Evolutionary conservation across 495 filamentous ascomycete genomes (phyloP).

Genomic region (Penicillium simplicissimum): DNA sequence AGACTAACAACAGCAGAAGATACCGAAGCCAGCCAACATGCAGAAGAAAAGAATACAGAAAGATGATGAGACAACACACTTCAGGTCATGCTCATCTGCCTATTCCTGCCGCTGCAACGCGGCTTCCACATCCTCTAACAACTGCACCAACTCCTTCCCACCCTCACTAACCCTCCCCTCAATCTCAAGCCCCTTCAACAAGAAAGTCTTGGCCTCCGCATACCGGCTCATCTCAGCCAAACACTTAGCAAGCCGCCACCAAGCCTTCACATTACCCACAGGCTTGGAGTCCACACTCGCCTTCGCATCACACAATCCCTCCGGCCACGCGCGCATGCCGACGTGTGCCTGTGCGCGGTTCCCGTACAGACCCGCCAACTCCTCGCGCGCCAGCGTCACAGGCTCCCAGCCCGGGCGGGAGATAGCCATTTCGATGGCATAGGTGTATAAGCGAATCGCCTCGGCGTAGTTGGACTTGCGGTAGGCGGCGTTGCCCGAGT

Average conservation of each 20-base stretch:
- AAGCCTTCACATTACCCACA: conserved; percentile 86
- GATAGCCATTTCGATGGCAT: conserved; percentile 85
- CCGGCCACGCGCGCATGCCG: conserved; percentile 73
- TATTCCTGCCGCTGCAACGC: conserved; percentile 31
- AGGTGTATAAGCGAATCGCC: conserved; percentile 76
- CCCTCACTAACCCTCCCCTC: conserved; percentile 69
- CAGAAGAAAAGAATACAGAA: background rate
- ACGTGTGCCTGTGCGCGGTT: conserved; percentile 93
- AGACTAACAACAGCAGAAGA: conserved; percentile 4
- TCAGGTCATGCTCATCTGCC: background rate
- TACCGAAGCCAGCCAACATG: conserved; percentile 5
- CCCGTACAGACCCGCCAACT: conserved; percentile 72
- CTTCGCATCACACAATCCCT: conserved; percentile 82
- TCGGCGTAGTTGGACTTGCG: conserved; percentile 72
- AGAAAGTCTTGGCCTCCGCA: conserved; percentile 76
- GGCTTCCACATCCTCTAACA: conserved; percentile 70
- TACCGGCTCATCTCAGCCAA: conserved; percentile 87
- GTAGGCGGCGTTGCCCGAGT: conserved; percentile 78
- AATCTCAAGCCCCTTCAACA: conserved; percentile 75
- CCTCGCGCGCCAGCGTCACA: conserved; percentile 74
- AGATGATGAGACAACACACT: background rate
- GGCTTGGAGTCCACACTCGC: conserved; percentile 86
- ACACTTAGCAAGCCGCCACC: conserved; percentile 82
- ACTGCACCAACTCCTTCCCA: conserved; percentile 58
- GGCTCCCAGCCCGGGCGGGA: conserved; percentile 87